Base-by-base conservation (phyloP, 768 basidiomycete species). In the Omphalotus guepiniiformis region DNA sequence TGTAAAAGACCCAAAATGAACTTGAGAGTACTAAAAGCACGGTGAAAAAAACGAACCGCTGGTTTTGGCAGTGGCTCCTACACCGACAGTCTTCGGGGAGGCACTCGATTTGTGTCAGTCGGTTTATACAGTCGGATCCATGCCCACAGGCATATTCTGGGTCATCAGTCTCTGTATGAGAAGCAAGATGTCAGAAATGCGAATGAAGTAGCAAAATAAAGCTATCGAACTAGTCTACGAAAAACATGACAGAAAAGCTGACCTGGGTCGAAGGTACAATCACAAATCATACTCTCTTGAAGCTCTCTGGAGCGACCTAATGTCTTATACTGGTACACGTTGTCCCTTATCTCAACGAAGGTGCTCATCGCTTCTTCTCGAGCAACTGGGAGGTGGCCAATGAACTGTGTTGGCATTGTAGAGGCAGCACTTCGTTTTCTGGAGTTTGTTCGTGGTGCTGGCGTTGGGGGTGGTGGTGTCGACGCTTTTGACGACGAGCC, bases 21-120 rank as follows among this genome's bases (percentile, higher is more conserved):
- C 38, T 39, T 19, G 29, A 13, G 41, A 6, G 18, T 28, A 40
- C 28, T 11, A 37, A 48, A 22, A 30, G 42, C 26, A 29, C 12
- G 13, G 39, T 35, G 36, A 54, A 27, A 26, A 38, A 41, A 19
- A 64, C 77, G 58, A 58, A 94, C 95, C 95, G 80, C 68, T 97
- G 95, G 62, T 99, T 99, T 62, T 83, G 85, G 64, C 96, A 99
- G 56, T 85, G 74, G 6, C 68, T 59, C 37, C 80, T 72, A 70
- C 90, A 93, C 30, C 86, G 80, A 70, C 96, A 99, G 55, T 97
- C 93, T 30, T 78, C 85, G 12, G 80, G 70, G n/a, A 94, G 67
- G 67, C 96, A 99, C 67, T 99, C 96, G 11, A 98, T 92, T 66
- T 95, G 94, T 21, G 96, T 94, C 52, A 98, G 79, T 49, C 93